Evolutionary conservation across 163 green algal species (phyloP).

Genomic region (Chlamydomonas reinhardtii): DNA sequence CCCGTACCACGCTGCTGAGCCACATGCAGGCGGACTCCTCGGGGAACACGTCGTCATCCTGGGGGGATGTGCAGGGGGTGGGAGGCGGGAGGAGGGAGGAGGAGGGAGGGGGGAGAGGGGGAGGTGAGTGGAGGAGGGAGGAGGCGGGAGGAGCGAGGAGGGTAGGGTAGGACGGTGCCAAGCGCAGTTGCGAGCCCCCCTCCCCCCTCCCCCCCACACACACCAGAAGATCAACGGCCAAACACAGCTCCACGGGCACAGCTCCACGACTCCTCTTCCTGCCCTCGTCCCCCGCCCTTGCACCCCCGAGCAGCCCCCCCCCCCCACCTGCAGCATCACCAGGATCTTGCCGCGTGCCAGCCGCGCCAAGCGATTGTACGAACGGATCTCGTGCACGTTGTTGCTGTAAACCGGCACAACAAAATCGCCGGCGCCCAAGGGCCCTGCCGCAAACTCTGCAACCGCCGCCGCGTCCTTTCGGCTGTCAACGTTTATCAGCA

Average conservation of each 20-base stretch:
- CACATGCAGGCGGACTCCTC: neutral
- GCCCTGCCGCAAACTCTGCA: neutral
- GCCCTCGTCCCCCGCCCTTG: too few species aligned
- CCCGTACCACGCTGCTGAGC: constrained; percentile 12
- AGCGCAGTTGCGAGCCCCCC: too few species aligned
- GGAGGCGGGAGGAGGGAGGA: too few species aligned
- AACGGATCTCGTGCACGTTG: constrained; percentile 59
- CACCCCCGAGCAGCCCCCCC: too few species aligned
- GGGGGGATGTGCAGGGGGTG: neutral
- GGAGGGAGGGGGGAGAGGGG: too few species aligned
- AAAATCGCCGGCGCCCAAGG: neutral
- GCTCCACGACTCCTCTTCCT: too few species aligned
- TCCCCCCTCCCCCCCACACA: too few species aligned
- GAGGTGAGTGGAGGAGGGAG: too few species aligned
- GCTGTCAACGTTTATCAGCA: constrained; percentile 42
- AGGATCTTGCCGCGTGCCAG: constrained; percentile 49
- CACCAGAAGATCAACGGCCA: too few species aligned
- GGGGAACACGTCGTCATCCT: constrained; percentile 43
- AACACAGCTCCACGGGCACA: too few species aligned
- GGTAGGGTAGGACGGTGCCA: too few species aligned
- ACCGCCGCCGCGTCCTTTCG: neutral
- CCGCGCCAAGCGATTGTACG: constrained; percentile 55
- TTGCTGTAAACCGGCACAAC: constrained; percentile 51
- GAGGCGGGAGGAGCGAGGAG: too few species aligned
- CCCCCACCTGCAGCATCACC: constrained; percentile 40